Conservation (phyloP, 2,329 filamentous ascomycete genomes). For the Verticillium albo-atrum region DNA sequence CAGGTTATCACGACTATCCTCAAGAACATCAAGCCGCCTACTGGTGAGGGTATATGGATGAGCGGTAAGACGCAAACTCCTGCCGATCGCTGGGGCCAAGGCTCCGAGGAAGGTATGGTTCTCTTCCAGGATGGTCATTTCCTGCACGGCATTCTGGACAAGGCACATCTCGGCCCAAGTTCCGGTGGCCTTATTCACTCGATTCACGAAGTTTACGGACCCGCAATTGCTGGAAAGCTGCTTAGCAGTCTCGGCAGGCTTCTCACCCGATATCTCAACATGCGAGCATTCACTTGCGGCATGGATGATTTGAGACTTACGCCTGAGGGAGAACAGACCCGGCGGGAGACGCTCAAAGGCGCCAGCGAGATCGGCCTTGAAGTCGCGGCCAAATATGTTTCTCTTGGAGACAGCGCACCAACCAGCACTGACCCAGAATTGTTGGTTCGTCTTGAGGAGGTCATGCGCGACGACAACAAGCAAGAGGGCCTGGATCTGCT, state of each 20-base stretch:
- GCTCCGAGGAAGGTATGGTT: conserved; percentile 75
- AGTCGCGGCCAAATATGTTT: conserved; percentile 85
- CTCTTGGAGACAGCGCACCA: conserved; percentile 61
- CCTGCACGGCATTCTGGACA: conserved; percentile 88
- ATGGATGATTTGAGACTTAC: conserved; percentile 94
- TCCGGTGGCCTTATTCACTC: conserved; percentile 86
- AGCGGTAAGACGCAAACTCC: conserved; percentile 74
- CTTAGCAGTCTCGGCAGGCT: conserved; percentile 86
- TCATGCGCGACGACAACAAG: conserved; percentile 85
- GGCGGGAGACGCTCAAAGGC: conserved; percentile 63
- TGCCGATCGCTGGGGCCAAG: conserved; percentile 71
- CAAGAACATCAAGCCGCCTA: conserved; percentile 80
- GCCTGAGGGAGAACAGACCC: conserved; percentile 66
- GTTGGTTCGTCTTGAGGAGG: conserved; percentile 75
- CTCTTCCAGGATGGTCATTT: conserved; percentile 84
- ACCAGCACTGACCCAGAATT: conserved; percentile 67
- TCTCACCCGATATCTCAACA: conserved; percentile 83
- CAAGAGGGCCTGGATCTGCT: conserved; percentile 86
- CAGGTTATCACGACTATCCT: conserved; percentile 90
- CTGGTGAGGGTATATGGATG: conserved; percentile 74
- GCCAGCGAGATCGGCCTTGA: conserved; percentile 69
- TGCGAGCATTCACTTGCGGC: conserved; percentile 94
- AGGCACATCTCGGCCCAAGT: conserved; percentile 86
- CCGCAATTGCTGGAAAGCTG: conserved; percentile 78
- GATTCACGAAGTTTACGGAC: conserved; percentile 89